Evolutionary conservation across 2,329 filamentous ascomycete species (phyloP), one percentile per base, ranked within the genome.

Genomic region (Chrysosporium queenslandicum): DNA sequence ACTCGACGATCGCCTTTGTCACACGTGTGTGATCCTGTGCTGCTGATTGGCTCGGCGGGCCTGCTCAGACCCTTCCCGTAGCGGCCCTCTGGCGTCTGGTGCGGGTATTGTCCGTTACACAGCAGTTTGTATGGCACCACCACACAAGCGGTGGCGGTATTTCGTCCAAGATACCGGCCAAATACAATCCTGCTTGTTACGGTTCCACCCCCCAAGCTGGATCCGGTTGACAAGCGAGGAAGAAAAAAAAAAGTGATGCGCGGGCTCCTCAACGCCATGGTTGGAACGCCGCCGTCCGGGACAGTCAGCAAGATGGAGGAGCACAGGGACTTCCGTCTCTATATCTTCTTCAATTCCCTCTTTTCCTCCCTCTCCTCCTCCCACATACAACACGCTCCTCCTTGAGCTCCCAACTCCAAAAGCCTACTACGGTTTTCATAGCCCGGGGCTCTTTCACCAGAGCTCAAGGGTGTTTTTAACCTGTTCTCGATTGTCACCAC

Each of bases 181-280:
- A 34, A 34, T 46, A 46, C 43, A 21, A 21, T 32, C 30, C 43
- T 46, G 43, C 21, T 45, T 45, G 25, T 46, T 36, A 46, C 21
- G 42, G 43, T 46, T 46, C 43, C 43, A 46, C 43, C 43, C 43
- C 42, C 42, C 27, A 23, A 45, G 43, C 43, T 36, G 18, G 30
- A 45, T 45, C 42, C 42, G 42, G n/a, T 30, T 25, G 39, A 41
- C 32, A n/a, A 9, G 36, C 36, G 36, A 23, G 27, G 16, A 46
- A 36, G 36, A 46, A 23, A 46, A 46, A 32, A 34, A 46, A 46
- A 21, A 36, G 16, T 14, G 16, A 34, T 30, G 41, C 27, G 36
- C 18, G 16, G 27, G 11, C 16, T 36, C 43, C n/a, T 32, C 41
- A 7, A 30, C n/a, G 40, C 41, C 41, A 32, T 45, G 9, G 27